Evolutionary conservation across 345 rosid species (phyloP), one percentile per base, ranked within the genome.

Genomic region (Psidium friedrichsthalianum): DNA sequence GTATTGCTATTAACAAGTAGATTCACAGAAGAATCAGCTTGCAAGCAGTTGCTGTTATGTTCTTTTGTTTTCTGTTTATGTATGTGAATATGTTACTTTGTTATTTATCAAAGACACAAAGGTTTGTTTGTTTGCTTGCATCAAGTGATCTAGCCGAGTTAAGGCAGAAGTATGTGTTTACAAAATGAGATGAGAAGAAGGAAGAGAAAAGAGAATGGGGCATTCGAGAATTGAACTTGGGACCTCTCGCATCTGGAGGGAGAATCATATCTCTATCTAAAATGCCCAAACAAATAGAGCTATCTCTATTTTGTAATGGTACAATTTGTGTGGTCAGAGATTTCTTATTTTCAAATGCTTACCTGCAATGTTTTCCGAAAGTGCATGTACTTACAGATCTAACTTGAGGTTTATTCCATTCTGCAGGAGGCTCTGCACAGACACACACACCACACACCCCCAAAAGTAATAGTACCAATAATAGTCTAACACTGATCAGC

Each of bases 191-290:
- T 69, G 24, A 69, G 52, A 6, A 82, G 36, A 69, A 69, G 78
- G 24, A 69, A 69, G 78, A 69, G 24, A 4, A 69, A 61, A 61
- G 74, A 16, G 20, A 51, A 21, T 27, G 54, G 10, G 64, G n/a
- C 22, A 6, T 59, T 22, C 1, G 24, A 8, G 78, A 40, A 69
- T 69, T 4, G 47, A 69, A 69, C 44, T 69, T 87, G 91, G 91
- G 96, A 94, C 94, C 96, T 93, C 95, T 96, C 89, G 93, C 95
- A 94, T 94, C 95, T 93, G 88, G 93, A 94, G 95, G 92, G 88
- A 94, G 94, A 93, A 93, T 92, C 94, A 94, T 94, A 90, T 95
- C 94, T 92, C 93, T 93, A 91, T 22, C 18, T 21, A 11, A 8
- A 69, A 32, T 32, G 78, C 44, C 44, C 78, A 69, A 69, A 69